A percentile compares a stretch with the other conserved stretches of the same genome.
These are phyloP conservation scores for Eutreptiella sp. DNA, from an alignment of 208 protist species.

Conservation along the genomic window DNA sequence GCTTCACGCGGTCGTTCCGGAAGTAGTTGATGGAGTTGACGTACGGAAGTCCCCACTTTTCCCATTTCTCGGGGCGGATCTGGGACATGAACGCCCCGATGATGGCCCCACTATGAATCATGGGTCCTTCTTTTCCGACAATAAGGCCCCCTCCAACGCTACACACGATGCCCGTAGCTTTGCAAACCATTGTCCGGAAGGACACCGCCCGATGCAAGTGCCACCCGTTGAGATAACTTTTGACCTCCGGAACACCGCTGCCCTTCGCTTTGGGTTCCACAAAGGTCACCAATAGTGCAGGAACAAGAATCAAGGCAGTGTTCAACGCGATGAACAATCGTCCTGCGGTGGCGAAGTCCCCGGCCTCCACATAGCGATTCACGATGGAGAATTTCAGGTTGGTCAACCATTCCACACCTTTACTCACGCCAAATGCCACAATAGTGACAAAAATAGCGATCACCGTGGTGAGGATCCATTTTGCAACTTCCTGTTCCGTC, in stretches of 20 bases:
- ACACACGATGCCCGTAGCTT: conserved; percentile 56
- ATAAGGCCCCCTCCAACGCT: conserved; percentile 41
- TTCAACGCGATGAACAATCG: conserved; percentile 32
- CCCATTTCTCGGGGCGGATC: conserved; percentile 34
- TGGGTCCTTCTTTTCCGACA: conserved; percentile 64
- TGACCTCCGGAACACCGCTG: conserved; percentile 69
- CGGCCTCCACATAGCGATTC: conserved; percentile 13
- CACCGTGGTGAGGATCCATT: conserved; percentile 25
- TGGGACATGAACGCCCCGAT: conserved; percentile 51
- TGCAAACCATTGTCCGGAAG: conserved; percentile 53
- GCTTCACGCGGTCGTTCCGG: conserved; percentile 50
- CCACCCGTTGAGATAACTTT: conserved; percentile 64
- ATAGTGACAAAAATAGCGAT: conserved; percentile 27
- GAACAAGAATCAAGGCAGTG: conserved; percentile 18
- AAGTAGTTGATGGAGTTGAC: conserved; percentile 29
- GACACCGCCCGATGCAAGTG: conserved; percentile 50
- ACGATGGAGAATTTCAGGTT: conserved; percentile 21
- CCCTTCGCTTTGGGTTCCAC: conserved; percentile 48
- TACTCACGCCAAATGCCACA: conserved; percentile 31
- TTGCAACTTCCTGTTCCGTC: no score
- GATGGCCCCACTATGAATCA: conserved; percentile 62
- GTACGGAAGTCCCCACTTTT: conserved; percentile 27
- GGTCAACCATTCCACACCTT: conserved; percentile 14
- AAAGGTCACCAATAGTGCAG: conserved; percentile 37
- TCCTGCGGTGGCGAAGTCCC: not conserved